Percentiles rank a stretch among this genome's conserved stretches.
Conservation (phyloP, 1,284 basidiomycete genomes). For the Malassezia furfur region DNA sequence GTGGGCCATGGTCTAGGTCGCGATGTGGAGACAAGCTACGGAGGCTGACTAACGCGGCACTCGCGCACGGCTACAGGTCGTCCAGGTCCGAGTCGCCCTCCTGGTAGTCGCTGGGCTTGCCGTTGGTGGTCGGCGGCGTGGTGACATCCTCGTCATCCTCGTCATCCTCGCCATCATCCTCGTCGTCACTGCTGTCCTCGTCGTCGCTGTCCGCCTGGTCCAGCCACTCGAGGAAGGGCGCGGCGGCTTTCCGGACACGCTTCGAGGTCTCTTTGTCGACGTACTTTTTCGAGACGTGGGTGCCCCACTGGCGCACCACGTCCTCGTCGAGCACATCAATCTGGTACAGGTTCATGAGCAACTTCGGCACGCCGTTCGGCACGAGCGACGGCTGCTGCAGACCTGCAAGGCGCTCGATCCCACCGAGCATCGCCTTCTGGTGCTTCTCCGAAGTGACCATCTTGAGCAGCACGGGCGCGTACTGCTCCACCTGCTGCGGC, state of each 20-base stretch:
- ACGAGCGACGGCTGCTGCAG: conserved; percentile 38
- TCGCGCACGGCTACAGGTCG: conserved; percentile 22
- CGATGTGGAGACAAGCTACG: no score
- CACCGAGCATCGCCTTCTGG: conserved; percentile 76
- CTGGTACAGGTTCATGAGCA: conserved; percentile 91
- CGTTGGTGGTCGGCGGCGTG: conserved; percentile 16
- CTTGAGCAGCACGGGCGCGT: conserved; percentile 68
- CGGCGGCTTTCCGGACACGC: conserved; percentile 87
- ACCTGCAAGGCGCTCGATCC: conserved; percentile 44
- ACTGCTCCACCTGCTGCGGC: conserved; percentile 63
- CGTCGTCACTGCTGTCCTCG: conserved; percentile 41
- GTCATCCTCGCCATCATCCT: conserved; percentile 23
- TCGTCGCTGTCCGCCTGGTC: conserved; percentile 42
- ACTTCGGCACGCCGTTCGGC: conserved; percentile 63
- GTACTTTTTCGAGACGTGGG: conserved; percentile 90
- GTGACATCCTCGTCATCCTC: conserved; percentile 1
- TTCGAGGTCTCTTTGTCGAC: conserved; percentile 91
- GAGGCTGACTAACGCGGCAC: no score
- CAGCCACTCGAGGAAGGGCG: conserved; percentile 66
- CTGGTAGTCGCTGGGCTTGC: conserved; percentile 21
- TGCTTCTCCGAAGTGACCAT: conserved; percentile 68
- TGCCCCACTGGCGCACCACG: conserved; percentile 82
- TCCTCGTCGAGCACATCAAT: conserved; percentile 86
- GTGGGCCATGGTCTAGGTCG: not conserved
- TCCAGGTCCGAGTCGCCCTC: conserved; percentile 39